Percentiles rank a stretch among this genome's conserved stretches.
phyloP scores from a whole-genome alignment of 345 rosid genomes.

The Gossypium longicalyx region DNA sequence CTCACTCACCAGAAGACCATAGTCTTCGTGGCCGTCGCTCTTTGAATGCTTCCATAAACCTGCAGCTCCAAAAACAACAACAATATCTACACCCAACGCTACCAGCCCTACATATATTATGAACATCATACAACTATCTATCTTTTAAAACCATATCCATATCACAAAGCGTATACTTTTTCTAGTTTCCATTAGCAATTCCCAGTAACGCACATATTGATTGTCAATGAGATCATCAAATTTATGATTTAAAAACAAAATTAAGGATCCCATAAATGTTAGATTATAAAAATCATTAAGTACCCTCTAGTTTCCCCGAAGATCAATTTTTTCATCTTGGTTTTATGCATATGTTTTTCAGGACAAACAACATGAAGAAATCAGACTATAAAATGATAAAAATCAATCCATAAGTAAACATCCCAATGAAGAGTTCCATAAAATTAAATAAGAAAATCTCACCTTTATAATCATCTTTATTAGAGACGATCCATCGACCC shows the following conservation, averaged over 20 bases:
- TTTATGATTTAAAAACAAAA: not conserved
- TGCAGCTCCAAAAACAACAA: slow-evolving; percentile 19
- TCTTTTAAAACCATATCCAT: too few species aligned
- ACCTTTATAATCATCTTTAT: slow-evolving; percentile 67
- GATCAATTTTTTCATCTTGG: slow-evolving; percentile 15
- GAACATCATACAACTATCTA: not conserved
- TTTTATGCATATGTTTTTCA: not conserved
- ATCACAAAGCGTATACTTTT: too few species aligned
- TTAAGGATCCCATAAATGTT: not conserved
- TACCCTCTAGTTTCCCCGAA: not conserved
- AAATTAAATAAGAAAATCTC: not conserved
- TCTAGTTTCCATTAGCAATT: not conserved
- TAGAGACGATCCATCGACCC: slow-evolving; percentile 74
- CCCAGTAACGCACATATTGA: not conserved
- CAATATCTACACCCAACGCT: not conserved
- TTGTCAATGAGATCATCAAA: not conserved
- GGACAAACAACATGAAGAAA: not conserved
- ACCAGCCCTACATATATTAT: too few species aligned
- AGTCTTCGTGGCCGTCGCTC: slow-evolving; percentile 80
- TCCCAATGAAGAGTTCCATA: not conserved
- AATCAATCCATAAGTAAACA: not conserved
- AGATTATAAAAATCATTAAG: not conserved
- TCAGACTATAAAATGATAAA: not conserved
- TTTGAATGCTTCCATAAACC: slow-evolving; percentile 77
- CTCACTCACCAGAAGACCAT: slow-evolving; percentile 81